Percentiles rank a stretch among this genome's conserved stretches.
These are phyloP conservation scores for Silybum marianum DNA, from an alignment of 129 eudicot species.

Conservation along the genomic window DNA sequence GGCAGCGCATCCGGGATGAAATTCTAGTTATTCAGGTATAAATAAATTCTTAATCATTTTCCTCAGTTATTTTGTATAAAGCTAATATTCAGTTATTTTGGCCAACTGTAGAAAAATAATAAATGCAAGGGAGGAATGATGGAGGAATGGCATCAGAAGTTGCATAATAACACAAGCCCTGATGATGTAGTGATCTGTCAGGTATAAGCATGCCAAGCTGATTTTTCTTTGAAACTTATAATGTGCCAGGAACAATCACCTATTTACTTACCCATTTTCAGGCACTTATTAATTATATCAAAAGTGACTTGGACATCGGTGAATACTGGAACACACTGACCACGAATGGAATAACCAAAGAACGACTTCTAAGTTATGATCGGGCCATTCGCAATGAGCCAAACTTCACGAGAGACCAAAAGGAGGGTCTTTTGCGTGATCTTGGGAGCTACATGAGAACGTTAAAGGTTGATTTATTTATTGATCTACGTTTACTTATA, in stretches of 20 bases:
- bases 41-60: neutral
- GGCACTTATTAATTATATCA: constrained; percentile 95
- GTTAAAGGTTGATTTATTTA: constrained; percentile 55
- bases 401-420: constrained; percentile 73
- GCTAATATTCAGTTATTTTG: neutral
- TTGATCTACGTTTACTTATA: neutral
- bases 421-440: constrained; percentile 96
- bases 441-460: constrained; percentile 93
- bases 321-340: constrained; percentile 93
- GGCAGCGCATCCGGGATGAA: constrained; percentile 97
- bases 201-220: constrained; percentile 47
- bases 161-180: constrained; percentile 98
- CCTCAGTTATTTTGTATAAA: constrained; percentile 3
- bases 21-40: constrained; percentile 84
- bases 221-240: neutral
- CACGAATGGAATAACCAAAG: constrained; percentile 93
- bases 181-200: constrained; percentile 97
- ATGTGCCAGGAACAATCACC: neutral
- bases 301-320: constrained; percentile 76
- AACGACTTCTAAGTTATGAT: constrained; percentile 97
- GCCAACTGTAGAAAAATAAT: constrained; percentile 68
- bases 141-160: constrained; percentile 99
- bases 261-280: constrained; percentile 30
- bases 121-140: constrained; percentile 95
- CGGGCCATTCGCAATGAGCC: constrained; percentile 93